A percentile compares a stretch with the other conserved stretches of the same genome.
Conservation (phyloP, 768 basidiomycete genomes). For the Pisolithus orientalis region DNA sequence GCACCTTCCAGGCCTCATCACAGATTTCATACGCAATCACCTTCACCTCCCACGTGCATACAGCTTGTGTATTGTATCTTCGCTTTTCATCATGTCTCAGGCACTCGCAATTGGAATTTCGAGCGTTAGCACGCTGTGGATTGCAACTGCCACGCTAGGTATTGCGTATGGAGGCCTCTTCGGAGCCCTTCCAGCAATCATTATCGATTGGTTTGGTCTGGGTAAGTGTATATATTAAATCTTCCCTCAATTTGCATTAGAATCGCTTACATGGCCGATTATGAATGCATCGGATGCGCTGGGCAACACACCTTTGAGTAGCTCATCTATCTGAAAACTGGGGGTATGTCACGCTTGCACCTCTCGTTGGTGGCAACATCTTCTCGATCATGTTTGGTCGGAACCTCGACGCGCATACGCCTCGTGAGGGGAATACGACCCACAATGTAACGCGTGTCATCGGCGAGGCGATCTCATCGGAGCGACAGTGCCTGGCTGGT, state of each 20-base stretch:
- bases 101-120: conserved; percentile 49
- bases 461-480: conserved; percentile 19
- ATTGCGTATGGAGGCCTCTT: conserved; percentile 68
- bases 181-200: conserved; percentile 67
- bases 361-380: conserved; percentile 73
- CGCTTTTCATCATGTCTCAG: conserved; percentile 70
- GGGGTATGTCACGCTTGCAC: conserved; percentile 75
- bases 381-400: conserved; percentile 79
- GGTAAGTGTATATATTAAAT: conserved; percentile 35
- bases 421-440: conserved; percentile 3
- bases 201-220: conserved; percentile 87
- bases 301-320: conserved; percentile 13
- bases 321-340: conserved; percentile 82
- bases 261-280: conserved; percentile 9
- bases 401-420: conserved; percentile 70
- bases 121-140: conserved; percentile 61
- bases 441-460: neutral
- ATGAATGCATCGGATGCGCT: neutral
- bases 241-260: no score
- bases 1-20: conserved; percentile 47
- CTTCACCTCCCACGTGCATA: conserved; percentile 60
- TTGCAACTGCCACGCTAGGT: conserved; percentile 26
- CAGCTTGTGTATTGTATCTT: conserved; percentile 58
- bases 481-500: conserved; percentile 50
- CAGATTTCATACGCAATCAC: conserved; percentile 57